Evolutionary conservation across 1,284 basidiomycete genomes (phyloP).

Genomic region (Tetrapyrgos nigripes): DNA sequence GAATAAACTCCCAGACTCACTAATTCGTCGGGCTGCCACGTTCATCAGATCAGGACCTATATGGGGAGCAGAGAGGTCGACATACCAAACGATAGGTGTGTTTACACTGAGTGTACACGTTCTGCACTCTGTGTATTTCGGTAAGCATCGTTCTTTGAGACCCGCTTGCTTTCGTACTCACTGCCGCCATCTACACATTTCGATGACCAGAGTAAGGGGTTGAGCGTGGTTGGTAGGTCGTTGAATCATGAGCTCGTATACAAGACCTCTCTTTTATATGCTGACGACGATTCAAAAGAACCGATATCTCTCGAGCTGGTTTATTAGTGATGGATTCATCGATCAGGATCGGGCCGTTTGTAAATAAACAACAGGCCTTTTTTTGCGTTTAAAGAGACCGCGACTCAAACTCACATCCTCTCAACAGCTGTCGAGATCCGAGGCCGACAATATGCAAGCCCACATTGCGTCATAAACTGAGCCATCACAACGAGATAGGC

Average conservation of each 20-base stretch:
- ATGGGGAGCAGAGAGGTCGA: constrained; percentile 15
- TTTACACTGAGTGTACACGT: constrained; percentile 59
- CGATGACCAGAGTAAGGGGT: constrained; percentile 17
- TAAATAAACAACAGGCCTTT: constrained; percentile 10
- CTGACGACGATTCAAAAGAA: constrained; percentile 22
- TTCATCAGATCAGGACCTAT: constrained; percentile 19
- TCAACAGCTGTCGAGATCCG: constrained; percentile 9
- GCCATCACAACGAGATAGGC: neutral
- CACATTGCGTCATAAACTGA: constrained; percentile 13
- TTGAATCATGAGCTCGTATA: constrained; percentile 20
- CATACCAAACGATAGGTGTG: constrained; percentile 65
- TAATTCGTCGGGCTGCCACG: constrained; percentile 60
- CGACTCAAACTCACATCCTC: constrained; percentile 8
- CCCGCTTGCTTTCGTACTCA: constrained; percentile 34
- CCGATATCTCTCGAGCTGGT: constrained; percentile 27
- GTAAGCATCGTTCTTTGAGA: constrained; percentile 17
- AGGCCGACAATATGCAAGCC: constrained; percentile 6
- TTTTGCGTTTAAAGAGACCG: constrained; percentile 11
- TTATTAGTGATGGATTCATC: constrained; percentile 23
- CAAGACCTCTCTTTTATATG: constrained; percentile 28
- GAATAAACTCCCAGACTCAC: constrained; percentile 37
- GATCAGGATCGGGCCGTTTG: constrained; percentile 31
- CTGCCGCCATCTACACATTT: constrained; percentile 70
- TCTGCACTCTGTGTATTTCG: constrained; percentile 54
- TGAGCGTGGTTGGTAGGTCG: constrained; percentile 17